phyloP scores from a whole-genome alignment of 371 early-diverging fungal genomes.

The Syncephalastrum sp. region DNA sequence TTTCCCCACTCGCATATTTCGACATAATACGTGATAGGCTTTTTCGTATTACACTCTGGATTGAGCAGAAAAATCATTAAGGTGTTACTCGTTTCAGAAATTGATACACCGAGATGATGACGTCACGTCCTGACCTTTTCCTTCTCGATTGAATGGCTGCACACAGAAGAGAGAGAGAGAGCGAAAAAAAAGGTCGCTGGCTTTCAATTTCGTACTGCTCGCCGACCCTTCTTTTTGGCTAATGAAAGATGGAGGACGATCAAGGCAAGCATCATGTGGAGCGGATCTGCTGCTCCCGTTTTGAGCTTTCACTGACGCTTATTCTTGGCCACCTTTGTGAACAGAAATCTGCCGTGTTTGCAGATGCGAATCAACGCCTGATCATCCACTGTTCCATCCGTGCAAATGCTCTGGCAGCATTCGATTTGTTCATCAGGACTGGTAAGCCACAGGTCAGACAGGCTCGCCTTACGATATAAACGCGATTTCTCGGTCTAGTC shows the following conservation, averaged over 20 bases:
- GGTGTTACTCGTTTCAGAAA: too few relatives aligned
- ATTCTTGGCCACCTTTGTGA: background rate
- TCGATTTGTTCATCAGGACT: constrained; percentile 83
- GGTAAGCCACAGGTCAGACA: constrained; percentile 39
- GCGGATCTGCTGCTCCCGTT: background rate
- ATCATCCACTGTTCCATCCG: constrained; percentile 85
- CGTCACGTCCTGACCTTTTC: too few relatives aligned
- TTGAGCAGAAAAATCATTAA: too few relatives aligned
- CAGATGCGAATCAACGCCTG: constrained; percentile 69
- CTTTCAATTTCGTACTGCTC: background rate
- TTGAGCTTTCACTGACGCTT: background rate
- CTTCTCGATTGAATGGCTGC: too few relatives aligned
- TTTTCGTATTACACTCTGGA: too few relatives aligned
- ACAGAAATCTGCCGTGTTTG: constrained; percentile 86
- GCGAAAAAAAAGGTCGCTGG: constrained; percentile 15
- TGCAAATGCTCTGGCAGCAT: constrained; percentile 94
- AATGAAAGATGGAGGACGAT: constrained; percentile 25
- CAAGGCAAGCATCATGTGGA: constrained; percentile 12
- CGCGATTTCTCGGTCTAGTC: constrained; percentile 29
- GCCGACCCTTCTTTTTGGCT: constrained; percentile 4
- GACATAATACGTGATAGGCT: too few relatives aligned
- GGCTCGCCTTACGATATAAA: background rate
- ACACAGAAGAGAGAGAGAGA: background rate
- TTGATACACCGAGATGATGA: too few relatives aligned
- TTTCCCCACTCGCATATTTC: too few relatives aligned